Evolutionary conservation across 179 eudicot species (phyloP), one percentile per base, ranked within the genome.

Genomic region (Sideroxylon spinosum): DNA sequence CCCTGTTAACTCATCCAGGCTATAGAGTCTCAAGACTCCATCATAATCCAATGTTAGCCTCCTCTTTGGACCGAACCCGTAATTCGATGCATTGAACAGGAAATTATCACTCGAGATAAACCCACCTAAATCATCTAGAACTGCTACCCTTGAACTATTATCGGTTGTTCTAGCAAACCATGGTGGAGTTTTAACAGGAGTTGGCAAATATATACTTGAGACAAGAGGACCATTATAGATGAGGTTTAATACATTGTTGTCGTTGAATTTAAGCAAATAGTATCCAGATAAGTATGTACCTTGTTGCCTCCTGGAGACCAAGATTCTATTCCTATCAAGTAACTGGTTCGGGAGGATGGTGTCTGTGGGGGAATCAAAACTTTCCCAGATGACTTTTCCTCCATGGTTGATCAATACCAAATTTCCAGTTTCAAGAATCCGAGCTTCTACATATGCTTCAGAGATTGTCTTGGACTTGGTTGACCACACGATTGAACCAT

Each of bases 21-120:
- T 87, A 68, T 89, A 85, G 44, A 82, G 63, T 73, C 91, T 86
- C 65, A 90, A 66, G 53, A 84, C 83, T 68, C 91, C 93, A 81
- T 90, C 93, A 25, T 75, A 78, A 68, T 90, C 93, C 71, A 90
- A 22, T 0, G 87, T 90, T 59, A 90, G 25, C 52, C 90, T 79
- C 29, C 93, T 81, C 48, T 78, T 81, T 3, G 53, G 64, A 17
- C 76, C 79, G 13, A 78, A 26, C 66, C 87, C 86, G 61, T 28
- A 29, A 60, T 90, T 89, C 4, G 84, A 77, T 17, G 88, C 73
- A 17, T 76, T 81, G n/a, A 90, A 86, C 19, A 76, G 48, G 32
- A 87, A 76, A 25, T 69, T 74, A 71, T 90, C 93, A 72, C 87
- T 84, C n/a, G 93, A 85, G 28, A 19, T 29, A 68, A 90, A 90